Conservation (phyloP, 495 filamentous ascomycete species). For the Thermochaetoides thermophila region DNA sequence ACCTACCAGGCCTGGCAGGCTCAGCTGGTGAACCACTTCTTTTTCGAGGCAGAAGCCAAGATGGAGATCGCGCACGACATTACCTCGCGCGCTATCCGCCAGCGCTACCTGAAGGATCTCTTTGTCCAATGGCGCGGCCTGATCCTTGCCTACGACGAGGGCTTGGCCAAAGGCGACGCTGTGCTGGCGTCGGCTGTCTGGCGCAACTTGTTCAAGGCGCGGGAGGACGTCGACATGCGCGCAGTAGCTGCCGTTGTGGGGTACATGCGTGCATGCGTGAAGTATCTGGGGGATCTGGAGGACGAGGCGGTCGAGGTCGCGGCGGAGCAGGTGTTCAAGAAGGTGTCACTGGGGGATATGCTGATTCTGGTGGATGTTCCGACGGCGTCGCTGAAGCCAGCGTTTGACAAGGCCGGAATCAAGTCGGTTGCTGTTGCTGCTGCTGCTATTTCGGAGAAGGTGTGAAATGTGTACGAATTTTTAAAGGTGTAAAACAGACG, state of each 20-base stretch:
- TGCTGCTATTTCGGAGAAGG: too few species aligned
- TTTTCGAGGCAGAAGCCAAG: conserved; percentile 74
- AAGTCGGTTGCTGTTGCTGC: too few species aligned
- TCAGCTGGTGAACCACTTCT: conserved; percentile 75
- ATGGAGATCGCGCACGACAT: conserved; percentile 63
- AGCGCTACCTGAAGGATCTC: conserved; percentile 80
- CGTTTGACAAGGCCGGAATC: conserved; percentile 4
- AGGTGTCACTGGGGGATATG: conserved; percentile 25
- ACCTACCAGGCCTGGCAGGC: conserved; percentile 24
- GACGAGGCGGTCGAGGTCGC: conserved; percentile 36
- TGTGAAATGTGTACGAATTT: background rate
- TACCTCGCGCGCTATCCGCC: conserved; percentile 46
- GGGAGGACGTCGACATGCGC: conserved; percentile 53
- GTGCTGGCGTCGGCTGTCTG: conserved; percentile 79
- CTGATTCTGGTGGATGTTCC: conserved; percentile 27
- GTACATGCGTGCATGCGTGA: conserved; percentile 59
- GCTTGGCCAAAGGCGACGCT: conserved; percentile 66
- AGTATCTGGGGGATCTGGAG: conserved; percentile 43
- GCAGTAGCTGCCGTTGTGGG: conserved; percentile 58
- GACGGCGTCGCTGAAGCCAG: conserved; percentile 11
- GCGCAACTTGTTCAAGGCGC: conserved; percentile 80
- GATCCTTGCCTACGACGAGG: conserved; percentile 76
- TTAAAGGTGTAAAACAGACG: background rate
- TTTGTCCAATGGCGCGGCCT: conserved; percentile 84
- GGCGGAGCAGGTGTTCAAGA: conserved; percentile 24